Evolutionary conservation across 2,329 filamentous ascomycete species (phyloP).

Genomic region (Pestalotiopsis sp.): DNA sequence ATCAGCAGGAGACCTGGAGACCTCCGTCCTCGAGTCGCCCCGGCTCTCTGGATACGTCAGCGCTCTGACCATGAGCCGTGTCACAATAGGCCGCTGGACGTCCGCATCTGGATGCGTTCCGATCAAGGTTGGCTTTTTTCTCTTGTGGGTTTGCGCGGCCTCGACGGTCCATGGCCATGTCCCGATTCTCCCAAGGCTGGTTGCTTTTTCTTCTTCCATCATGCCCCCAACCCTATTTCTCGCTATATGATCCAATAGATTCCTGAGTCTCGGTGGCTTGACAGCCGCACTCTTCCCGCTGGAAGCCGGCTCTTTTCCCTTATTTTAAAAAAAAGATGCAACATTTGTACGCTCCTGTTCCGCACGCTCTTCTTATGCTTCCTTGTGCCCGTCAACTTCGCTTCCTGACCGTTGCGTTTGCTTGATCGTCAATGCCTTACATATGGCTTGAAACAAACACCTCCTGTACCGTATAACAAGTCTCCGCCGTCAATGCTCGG

Average conservation of each 20-base stretch:
- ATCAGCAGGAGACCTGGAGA: not conserved
- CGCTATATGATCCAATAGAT: conserved; percentile 9
- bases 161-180: conserved; percentile 2
- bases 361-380: not conserved
- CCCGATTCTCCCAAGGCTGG: not conserved
- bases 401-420: conserved; percentile 6
- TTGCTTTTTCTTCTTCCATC: conserved; percentile 5
- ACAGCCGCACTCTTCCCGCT: conserved; percentile 9
- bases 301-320: conserved; percentile 2
- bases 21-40: not conserved
- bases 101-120: conserved; percentile 14
- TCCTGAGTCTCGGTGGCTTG: not conserved
- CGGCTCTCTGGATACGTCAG: conserved; percentile 10
- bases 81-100: conserved; percentile 12
- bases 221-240: conserved; percentile 8
- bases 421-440: conserved; percentile 10
- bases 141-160: conserved; percentile 10
- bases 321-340: not conserved
- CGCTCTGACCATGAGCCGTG: conserved; percentile 12
- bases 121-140: conserved; percentile 5
- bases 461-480: conserved; percentile 5
- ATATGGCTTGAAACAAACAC: conserved; percentile 7
- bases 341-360: not conserved
- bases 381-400: not conserved
- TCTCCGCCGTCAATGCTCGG: conserved; percentile 6